A percentile compares a stretch with the other conserved stretches of the same genome.
Evolutionary conservation across 2,329 filamentous ascomycete genomes (phyloP).

Genomic region (Fusarium sp.): DNA sequence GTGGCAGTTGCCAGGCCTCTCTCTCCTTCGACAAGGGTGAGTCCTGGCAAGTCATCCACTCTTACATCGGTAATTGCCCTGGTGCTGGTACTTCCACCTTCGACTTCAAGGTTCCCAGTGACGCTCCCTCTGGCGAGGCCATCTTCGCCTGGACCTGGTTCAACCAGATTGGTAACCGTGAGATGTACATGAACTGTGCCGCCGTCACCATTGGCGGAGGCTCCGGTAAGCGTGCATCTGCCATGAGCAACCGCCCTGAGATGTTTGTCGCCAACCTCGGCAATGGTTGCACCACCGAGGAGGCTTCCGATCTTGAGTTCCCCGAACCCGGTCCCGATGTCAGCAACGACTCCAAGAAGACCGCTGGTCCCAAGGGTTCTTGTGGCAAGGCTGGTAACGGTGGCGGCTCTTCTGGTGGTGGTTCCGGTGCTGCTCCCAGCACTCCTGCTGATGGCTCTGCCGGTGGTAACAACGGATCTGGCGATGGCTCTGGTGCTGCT

Average conservation of each 20-base stretch:
- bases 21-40: constrained; percentile 79
- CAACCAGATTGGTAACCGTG: constrained; percentile 80
- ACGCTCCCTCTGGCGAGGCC: constrained; percentile 71
- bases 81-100: constrained; percentile 62
- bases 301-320: constrained; percentile 71
- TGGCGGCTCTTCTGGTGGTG: constrained; percentile 16
- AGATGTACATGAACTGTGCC: constrained; percentile 91
- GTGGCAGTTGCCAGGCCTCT: constrained; percentile 82
- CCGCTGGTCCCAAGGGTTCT: constrained; percentile 53
- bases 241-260: constrained; percentile 70
- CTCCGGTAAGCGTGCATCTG: constrained; percentile 50
- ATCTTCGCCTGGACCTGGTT: constrained; percentile 84
- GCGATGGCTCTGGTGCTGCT: constrained; percentile 15
- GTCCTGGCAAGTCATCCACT: constrained; percentile 76
- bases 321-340: constrained; percentile 73
- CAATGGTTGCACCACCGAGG: constrained; percentile 69
- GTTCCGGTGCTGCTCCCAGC: constrained; percentile 24
- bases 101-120: constrained; percentile 74
- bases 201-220: constrained; percentile 70
- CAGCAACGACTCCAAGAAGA: constrained; percentile 53
- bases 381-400: constrained; percentile 50
- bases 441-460: constrained; percentile 20
- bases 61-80: constrained; percentile 69
- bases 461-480: constrained; percentile 10
- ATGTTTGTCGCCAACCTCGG: constrained; percentile 79